Evolutionary conservation across 805 yeast genomes (phyloP).

Genomic region (Candida nitratophila): DNA sequence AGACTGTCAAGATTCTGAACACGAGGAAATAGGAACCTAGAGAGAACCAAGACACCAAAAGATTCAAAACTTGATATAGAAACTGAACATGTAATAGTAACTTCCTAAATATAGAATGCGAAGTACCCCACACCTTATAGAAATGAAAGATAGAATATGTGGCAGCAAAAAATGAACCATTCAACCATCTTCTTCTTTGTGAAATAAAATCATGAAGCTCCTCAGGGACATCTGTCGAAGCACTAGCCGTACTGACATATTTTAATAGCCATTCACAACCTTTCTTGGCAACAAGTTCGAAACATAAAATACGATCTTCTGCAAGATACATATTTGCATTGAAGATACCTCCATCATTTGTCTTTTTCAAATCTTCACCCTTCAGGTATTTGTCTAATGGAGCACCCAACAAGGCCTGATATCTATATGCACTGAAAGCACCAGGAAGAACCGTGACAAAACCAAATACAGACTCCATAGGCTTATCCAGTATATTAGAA

Average conservation of each 20-base stretch:
- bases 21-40: slow-evolving; percentile 85
- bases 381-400: slow-evolving; percentile 88
- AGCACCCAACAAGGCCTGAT: slow-evolving; percentile 71
- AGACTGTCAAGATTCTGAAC: slow-evolving; percentile 77
- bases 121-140: slow-evolving; percentile 68
- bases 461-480: slow-evolving; percentile 92
- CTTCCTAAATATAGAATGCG: slow-evolving; percentile 65
- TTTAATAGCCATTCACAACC: slow-evolving; percentile 68
- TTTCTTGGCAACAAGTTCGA: slow-evolving; percentile 86
- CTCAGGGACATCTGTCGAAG: slow-evolving; percentile 95
- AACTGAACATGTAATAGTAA: slow-evolving; percentile 71
- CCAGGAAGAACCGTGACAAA: slow-evolving; percentile 94
- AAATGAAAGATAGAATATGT: slow-evolving; percentile 78
- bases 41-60: slow-evolving; percentile 88
- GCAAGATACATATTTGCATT: slow-evolving; percentile 96
- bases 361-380: slow-evolving; percentile 76
- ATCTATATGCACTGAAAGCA: slow-evolving; percentile 93
- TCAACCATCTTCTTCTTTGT: slow-evolving; percentile 94
- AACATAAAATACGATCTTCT: slow-evolving; percentile 92
- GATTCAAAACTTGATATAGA: slow-evolving; percentile 63
- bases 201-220: slow-evolving; percentile 76
- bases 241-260: slow-evolving; percentile 82
- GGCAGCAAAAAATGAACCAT: slow-evolving; percentile 95
- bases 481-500: slow-evolving; percentile 91
- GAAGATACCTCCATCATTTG: slow-evolving; percentile 67